Evolutionary conservation across 768 basidiomycete species (phyloP).

Genomic region (Psilocybe subaeruginosa): DNA sequence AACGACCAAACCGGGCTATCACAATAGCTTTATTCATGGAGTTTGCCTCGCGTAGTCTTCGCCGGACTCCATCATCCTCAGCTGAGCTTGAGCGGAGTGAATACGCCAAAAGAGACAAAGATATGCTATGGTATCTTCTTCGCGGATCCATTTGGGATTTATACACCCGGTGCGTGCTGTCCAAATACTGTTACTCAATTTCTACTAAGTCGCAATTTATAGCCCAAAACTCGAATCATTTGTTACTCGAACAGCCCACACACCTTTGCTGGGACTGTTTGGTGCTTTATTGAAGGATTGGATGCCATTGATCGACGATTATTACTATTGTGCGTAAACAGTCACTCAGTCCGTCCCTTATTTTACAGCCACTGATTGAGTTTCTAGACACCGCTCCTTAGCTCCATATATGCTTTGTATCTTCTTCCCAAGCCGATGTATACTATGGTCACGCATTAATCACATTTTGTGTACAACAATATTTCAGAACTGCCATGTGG

Average conservation of each 20-base stretch:
- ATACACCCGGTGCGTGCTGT: conserved; percentile 63
- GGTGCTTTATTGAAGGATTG: conserved; percentile 78
- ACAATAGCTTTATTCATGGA: conserved; percentile 69
- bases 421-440: conserved; percentile 16
- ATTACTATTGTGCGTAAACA: conserved; percentile 82
- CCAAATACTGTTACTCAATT: neutral
- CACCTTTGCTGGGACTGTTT: conserved; percentile 69
- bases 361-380: neutral
- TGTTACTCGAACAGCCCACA: conserved; percentile 53
- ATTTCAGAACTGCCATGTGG: conserved; percentile 4
- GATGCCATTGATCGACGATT: conserved; percentile 88
- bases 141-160: conserved; percentile 85
- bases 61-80: conserved; percentile 65
- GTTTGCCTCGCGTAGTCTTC: conserved; percentile 73
- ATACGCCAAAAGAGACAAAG: conserved; percentile 81
- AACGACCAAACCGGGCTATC: conserved; percentile 64
- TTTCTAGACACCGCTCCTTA: conserved; percentile 45
- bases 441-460: conserved; percentile 12
- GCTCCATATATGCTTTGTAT: conserved; percentile 17
- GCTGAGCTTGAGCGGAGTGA: conserved; percentile 72
- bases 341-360: neutral
- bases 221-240: conserved; percentile 79
- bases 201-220: conserved; percentile 13
- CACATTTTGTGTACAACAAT: neutral
- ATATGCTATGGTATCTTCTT: conserved; percentile 83